Evolutionary conservation across 805 yeast species (phyloP).

Genomic region (Tetrapisispora fleetii): DNA sequence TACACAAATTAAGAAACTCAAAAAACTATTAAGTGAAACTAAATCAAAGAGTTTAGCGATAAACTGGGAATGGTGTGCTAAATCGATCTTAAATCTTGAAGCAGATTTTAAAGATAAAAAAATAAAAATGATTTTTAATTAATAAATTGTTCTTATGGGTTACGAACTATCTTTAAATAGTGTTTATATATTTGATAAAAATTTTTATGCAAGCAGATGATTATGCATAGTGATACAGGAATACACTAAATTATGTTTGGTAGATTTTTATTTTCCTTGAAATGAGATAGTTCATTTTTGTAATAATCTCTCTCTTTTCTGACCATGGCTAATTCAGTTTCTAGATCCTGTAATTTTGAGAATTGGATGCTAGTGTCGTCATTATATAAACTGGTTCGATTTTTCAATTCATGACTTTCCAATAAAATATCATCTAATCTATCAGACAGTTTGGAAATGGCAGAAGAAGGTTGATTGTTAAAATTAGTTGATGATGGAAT

Average conservation of each 20-base stretch:
- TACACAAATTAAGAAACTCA: conserved; percentile 21
- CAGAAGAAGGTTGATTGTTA: conserved; percentile 15
- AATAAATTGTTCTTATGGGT: background rate
- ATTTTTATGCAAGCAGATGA: background rate
- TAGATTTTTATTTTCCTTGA: conserved; percentile 42
- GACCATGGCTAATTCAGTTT: conserved; percentile 72
- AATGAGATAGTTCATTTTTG: conserved; percentile 46
- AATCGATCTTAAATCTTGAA: conserved; percentile 19
- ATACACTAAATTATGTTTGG: too few species aligned
- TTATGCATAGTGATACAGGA: background rate
- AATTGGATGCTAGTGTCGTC: conserved; percentile 45
- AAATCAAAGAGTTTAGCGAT: conserved; percentile 13
- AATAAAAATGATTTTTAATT: background rate
- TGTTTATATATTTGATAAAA: background rate
- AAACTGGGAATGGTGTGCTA: conserved; percentile 29
- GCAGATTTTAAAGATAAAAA: conserved; percentile 3
- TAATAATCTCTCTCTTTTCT: conserved; percentile 78
- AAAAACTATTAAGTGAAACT: conserved; percentile 7
- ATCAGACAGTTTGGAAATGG: conserved; percentile 37
- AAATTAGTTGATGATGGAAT: background rate
- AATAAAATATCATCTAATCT: conserved; percentile 47
- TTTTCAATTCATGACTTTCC: conserved; percentile 37
- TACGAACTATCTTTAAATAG: background rate
- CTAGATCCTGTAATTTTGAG: conserved; percentile 41
- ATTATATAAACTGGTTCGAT: conserved; percentile 8